phyloP scores from a whole-genome alignment of 1,284 basidiomycete species.

The Apiotrichum akiyoshidainum region DNA sequence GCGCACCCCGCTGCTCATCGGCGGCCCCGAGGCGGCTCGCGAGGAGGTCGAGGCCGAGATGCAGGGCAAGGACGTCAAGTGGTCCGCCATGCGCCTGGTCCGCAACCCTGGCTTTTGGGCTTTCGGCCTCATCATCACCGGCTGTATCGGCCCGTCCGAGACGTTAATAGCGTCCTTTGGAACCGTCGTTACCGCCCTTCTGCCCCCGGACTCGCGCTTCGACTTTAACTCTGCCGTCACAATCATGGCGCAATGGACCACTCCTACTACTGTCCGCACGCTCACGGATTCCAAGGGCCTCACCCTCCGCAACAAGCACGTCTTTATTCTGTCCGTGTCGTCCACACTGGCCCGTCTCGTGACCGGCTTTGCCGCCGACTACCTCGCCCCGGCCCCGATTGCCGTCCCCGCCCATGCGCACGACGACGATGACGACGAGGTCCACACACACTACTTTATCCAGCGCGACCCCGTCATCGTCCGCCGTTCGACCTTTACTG shows the following conservation, averaged over 20 bases:
- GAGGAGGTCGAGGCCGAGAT: constrained; percentile 41
- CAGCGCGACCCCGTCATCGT: constrained; percentile 32
- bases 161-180: constrained; percentile 49
- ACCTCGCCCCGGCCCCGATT: constrained; percentile 38
- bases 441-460: constrained; percentile 32
- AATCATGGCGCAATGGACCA: constrained; percentile 9
- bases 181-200: constrained; percentile 48
- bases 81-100: constrained; percentile 37
- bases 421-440: constrained; percentile 15
- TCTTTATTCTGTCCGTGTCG: constrained; percentile 46
- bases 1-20: constrained; percentile 48
- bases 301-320: constrained; percentile 47
- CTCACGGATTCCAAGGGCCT: constrained; percentile 25
- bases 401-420: constrained; percentile 30
- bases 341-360: constrained; percentile 46
- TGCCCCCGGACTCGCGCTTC: constrained; percentile 24
- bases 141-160: constrained; percentile 50
- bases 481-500: constrained; percentile 38
- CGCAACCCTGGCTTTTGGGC: constrained; percentile 48
- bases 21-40: constrained; percentile 45
- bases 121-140: constrained; percentile 43
- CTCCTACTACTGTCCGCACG: constrained; percentile 6
- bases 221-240: constrained; percentile 13
- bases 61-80: constrained; percentile 36
- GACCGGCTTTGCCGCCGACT: constrained; percentile 46